These are phyloP conservation scores for Aristolochia fimbriata DNA, from an alignment of 164 flowering plant species.

Conservation along the genomic window DNA sequence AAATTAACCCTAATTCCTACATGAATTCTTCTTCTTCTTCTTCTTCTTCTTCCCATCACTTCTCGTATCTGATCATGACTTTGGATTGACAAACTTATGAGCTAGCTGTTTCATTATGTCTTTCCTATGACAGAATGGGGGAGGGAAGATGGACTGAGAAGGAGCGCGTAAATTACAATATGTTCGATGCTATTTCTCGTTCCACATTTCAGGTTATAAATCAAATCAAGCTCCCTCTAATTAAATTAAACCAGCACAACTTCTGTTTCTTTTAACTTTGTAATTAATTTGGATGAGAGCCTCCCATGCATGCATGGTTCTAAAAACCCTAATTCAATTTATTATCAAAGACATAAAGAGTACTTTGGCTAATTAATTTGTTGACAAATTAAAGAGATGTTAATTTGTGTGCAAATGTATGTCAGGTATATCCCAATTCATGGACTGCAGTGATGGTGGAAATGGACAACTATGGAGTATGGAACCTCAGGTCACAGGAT, in stretches of 20 bases:
- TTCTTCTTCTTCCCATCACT: too few species aligned
- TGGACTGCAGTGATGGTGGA: constrained; percentile 29
- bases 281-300: too few species aligned
- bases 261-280: too few species aligned
- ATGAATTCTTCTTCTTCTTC: not conserved
- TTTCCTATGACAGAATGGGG: constrained; percentile 56
- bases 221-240: too few species aligned
- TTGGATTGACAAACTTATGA: too few species aligned
- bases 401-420: too few species aligned
- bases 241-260: too few species aligned
- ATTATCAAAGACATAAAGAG: too few species aligned
- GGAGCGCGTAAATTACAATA: constrained; percentile 74
- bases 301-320: too few species aligned
- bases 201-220: constrained; percentile 64
- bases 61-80: constrained; percentile 1
- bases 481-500: constrained; percentile 32
- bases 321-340: too few species aligned
- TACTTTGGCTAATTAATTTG: not conserved
- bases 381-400: too few species aligned
- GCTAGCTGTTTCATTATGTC: too few species aligned
- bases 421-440: constrained; percentile 28
- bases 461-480: constrained; percentile 33
- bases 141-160: constrained; percentile 77
- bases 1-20: not conserved
- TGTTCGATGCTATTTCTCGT: constrained; percentile 84